Evolutionary conservation across 2,329 filamentous ascomycete genomes (phyloP).

Genomic region (Microsporum canis): DNA sequence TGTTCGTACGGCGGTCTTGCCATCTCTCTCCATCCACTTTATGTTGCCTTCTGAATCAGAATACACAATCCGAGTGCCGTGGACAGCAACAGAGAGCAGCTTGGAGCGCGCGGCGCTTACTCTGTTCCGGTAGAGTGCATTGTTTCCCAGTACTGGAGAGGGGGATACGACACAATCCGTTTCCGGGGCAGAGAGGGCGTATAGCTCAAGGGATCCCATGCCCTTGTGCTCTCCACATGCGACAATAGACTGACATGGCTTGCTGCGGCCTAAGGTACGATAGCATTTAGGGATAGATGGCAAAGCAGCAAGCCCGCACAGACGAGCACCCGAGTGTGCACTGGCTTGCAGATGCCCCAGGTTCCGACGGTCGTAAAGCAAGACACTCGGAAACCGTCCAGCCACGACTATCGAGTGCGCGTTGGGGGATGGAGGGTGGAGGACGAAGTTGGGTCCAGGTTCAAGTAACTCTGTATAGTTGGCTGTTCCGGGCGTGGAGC

Average conservation of each 20-base stretch:
- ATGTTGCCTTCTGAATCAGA: slow-evolving; percentile 74
- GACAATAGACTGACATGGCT: slow-evolving; percentile 55
- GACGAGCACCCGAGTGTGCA: slow-evolving; percentile 69
- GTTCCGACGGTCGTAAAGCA: slow-evolving; percentile 78
- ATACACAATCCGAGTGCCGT: slow-evolving; percentile 71
- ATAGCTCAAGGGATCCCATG: slow-evolving; percentile 82
- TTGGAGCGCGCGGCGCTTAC: slow-evolving; percentile 73
- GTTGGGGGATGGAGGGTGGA: slow-evolving; percentile 57
- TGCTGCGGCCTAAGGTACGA: slow-evolving; percentile 31
- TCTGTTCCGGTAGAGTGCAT: slow-evolving; percentile 55
- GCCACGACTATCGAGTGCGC: slow-evolving; percentile 77
- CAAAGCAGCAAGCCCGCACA: slow-evolving; percentile 61
- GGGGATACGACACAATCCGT: not conserved
- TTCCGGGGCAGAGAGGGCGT: slow-evolving; percentile 32
- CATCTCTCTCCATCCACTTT: slow-evolving; percentile 87
- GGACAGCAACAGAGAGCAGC: slow-evolving; percentile 66
- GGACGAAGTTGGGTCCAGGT: slow-evolving; percentile 68
- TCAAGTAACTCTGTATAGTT: slow-evolving; percentile 63
- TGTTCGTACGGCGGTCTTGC: slow-evolving; percentile 43
- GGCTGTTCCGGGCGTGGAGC: slow-evolving; percentile 18
- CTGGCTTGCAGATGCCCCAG: slow-evolving; percentile 68
- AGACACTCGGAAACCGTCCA: slow-evolving; percentile 75
- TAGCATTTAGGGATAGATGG: slow-evolving; percentile 46
- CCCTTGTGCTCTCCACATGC: slow-evolving; percentile 85
- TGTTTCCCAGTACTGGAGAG: slow-evolving; percentile 8